phyloP scores from a whole-genome alignment of 441 rosid species.

The Raphanus hybrid region DNA sequence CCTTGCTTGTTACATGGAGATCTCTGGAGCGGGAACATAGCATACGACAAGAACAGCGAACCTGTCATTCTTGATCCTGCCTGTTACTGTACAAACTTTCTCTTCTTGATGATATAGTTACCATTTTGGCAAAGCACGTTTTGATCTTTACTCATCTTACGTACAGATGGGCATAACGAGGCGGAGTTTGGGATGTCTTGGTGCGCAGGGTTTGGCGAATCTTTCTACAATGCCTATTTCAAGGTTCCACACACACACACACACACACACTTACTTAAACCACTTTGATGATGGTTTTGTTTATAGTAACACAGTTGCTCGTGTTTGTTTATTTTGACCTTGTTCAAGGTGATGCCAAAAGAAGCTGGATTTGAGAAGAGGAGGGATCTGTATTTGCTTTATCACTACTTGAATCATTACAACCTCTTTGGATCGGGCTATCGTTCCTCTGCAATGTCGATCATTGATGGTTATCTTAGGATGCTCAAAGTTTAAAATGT shows the following conservation, averaged over 20 bases:
- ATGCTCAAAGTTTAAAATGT: conserved; percentile 56
- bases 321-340: conserved; percentile 14
- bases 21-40: conserved; percentile 93
- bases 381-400: conserved; percentile 73
- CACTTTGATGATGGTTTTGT: background rate
- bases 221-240: conserved; percentile 82
- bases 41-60: conserved; percentile 71
- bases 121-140: background rate
- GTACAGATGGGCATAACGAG: conserved; percentile 83
- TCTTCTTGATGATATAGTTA: background rate
- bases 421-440: conserved; percentile 91
- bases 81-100: conserved; percentile 75
- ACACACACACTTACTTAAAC: background rate
- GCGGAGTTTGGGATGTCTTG: conserved; percentile 98
- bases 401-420: conserved; percentile 93
- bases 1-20: conserved; percentile 97
- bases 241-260: conserved; percentile 67
- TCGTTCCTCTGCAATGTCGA: conserved; percentile 80
- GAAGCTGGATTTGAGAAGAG: conserved; percentile 83
- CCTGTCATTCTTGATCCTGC: conserved; percentile 97
- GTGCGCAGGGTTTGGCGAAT: conserved; percentile 88
- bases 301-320: background rate
- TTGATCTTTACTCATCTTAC: conserved; percentile 10
- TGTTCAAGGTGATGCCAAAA: conserved; percentile 77
- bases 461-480: conserved; percentile 74